phyloP scores from a whole-genome alignment of 1,284 basidiomycete species.

The Grifola frondosa region DNA sequence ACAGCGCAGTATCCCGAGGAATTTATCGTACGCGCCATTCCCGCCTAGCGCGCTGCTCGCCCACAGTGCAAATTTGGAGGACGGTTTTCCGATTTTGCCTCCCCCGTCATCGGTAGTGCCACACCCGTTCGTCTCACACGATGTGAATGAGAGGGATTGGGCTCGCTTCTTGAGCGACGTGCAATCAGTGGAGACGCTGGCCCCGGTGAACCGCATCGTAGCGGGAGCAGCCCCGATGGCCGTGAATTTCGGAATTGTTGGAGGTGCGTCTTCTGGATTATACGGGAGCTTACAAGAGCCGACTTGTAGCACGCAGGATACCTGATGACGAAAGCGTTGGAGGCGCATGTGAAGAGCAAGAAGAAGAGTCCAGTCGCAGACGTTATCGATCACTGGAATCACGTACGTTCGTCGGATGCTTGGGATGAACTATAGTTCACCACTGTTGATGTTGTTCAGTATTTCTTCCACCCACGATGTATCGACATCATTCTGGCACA shows the following conservation, averaged over 20 bases:
- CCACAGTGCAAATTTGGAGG: slow-evolving; percentile 12
- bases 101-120: slow-evolving; percentile 15
- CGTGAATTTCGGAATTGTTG: slow-evolving; percentile 3
- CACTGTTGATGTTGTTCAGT: too few species aligned
- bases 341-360: slow-evolving; percentile 10
- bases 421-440: neutral
- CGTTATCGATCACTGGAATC: slow-evolving; percentile 19
- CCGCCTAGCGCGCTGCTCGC: slow-evolving; percentile 15
- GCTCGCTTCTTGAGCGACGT: slow-evolving; percentile 18
- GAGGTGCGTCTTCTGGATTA: slow-evolving; percentile 1
- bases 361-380: slow-evolving; percentile 15
- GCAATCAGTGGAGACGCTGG: slow-evolving; percentile 10
- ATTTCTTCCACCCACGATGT: slow-evolving; percentile 23
- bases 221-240: slow-evolving; percentile 11
- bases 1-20: neutral
- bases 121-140: slow-evolving; percentile 25
- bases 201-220: slow-evolving; percentile 3
- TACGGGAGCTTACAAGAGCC: neutral
- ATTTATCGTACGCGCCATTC: slow-evolving; percentile 15
- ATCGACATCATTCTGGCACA: slow-evolving; percentile 20
- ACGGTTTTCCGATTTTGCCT: slow-evolving; percentile 18
- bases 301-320: too few species aligned
- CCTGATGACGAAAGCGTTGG: slow-evolving; percentile 6
- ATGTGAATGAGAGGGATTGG: slow-evolving; percentile 24
- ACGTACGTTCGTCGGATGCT: slow-evolving; percentile 3